A percentile compares a stretch with the other conserved stretches of the same genome.
Evolutionary conservation across 2,329 filamentous ascomycete species (phyloP).

Genomic region (Rhinocladiella mackenziei): DNA sequence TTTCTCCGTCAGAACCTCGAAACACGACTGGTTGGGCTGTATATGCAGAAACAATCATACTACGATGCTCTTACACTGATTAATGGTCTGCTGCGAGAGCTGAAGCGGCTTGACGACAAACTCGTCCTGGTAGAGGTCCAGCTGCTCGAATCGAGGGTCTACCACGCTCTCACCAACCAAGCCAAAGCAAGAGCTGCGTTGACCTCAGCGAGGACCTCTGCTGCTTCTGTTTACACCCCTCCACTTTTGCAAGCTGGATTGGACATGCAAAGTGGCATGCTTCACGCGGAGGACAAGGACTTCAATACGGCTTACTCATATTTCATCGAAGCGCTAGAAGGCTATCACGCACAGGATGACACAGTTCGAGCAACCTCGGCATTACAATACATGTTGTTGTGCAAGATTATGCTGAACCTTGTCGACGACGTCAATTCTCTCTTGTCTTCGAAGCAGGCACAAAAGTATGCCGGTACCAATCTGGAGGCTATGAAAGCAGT

Average conservation of each 20-base stretch:
- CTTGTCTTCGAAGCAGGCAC: conserved; percentile 91
- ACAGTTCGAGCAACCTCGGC: conserved; percentile 86
- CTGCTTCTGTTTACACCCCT: conserved; percentile 94
- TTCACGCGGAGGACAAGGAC: conserved; percentile 97
- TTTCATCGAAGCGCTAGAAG: conserved; percentile 98
- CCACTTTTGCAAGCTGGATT: conserved; percentile 91
- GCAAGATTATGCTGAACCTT: conserved; percentile 99
- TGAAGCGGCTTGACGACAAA: conserved; percentile 98
- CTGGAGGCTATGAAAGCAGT: conserved; percentile 99
- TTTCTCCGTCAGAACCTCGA: conserved; percentile 98
- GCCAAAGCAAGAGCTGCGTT: conserved; percentile 92
- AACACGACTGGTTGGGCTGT: conserved; percentile 85
- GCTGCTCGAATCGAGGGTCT: conserved; percentile 91
- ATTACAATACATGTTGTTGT: conserved; percentile 98
- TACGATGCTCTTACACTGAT: conserved; percentile 96
- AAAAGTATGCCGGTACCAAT: conserved; percentile 92
- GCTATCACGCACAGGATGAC: conserved; percentile 91
- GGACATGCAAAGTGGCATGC: conserved; percentile 99
- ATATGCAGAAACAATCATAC: conserved; percentile 97
- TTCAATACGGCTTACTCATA: conserved; percentile 99
- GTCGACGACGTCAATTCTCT: conserved; percentile 93
- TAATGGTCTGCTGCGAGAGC: conserved; percentile 90
- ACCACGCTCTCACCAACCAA: conserved; percentile 95
- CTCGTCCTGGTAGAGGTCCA: conserved; percentile 96
- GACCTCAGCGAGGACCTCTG: conserved; percentile 88